These are phyloP conservation scores for Ganoderma lucidum DNA, from an alignment of 1,284 basidiomycete genomes.

Conservation along the genomic window DNA sequence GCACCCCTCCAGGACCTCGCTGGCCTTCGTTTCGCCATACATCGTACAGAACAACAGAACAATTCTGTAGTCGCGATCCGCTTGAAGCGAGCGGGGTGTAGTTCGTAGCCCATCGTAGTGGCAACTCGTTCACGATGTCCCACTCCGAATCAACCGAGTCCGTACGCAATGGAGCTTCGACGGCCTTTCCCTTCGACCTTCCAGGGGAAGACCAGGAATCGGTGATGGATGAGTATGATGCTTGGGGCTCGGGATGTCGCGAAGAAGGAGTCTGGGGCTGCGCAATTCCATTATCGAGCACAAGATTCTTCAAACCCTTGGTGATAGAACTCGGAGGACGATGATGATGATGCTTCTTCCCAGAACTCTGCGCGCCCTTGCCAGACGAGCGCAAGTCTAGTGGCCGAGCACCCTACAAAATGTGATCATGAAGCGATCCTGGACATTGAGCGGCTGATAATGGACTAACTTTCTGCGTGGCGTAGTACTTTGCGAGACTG, in stretches of 20 bases:
- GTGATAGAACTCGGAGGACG: constrained; percentile 63
- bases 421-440: not conserved
- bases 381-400: constrained; percentile 65
- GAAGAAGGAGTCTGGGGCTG: constrained; percentile 29
- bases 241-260: constrained; percentile 34
- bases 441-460: constrained; percentile 13
- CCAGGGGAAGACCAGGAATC: constrained; percentile 29
- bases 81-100: constrained; percentile 74
- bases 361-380: constrained; percentile 47
- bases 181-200: constrained; percentile 20
- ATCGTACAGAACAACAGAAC: constrained; percentile 70
- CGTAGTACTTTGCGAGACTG: constrained; percentile 76
- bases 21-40: constrained; percentile 65
- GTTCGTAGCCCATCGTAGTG: constrained; percentile 82
- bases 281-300: constrained; percentile 55
- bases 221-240: constrained; percentile 38
- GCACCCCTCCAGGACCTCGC: constrained; percentile 60
- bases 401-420: constrained; percentile 56
- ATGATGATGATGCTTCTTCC: constrained; percentile 59
- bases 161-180: constrained; percentile 21
- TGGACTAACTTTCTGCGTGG: constrained; percentile 63
- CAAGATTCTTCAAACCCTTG: constrained; percentile 62
- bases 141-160: constrained; percentile 54
- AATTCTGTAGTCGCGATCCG: constrained; percentile 67
- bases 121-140: constrained; percentile 81